phyloP scores from a whole-genome alignment of 1,284 basidiomycete genomes.

The Puccinia novopanici region DNA sequence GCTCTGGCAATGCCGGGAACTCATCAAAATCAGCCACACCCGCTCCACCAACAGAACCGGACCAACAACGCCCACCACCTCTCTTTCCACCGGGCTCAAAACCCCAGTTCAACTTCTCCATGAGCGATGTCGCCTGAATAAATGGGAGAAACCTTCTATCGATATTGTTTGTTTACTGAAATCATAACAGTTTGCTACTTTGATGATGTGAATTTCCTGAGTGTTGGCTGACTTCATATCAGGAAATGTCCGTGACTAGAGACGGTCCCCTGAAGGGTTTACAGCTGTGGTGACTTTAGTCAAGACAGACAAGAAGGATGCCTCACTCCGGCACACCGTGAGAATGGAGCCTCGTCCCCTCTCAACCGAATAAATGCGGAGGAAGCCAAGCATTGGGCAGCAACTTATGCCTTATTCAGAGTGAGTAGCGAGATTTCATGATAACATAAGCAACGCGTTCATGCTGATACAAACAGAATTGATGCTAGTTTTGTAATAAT shows the following conservation, averaged over 20 bases:
- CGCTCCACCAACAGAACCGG: slow-evolving; percentile 52
- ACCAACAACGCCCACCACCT: slow-evolving; percentile 49
- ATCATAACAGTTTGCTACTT: not conserved
- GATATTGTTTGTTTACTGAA: slow-evolving; percentile 54
- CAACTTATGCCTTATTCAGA: slow-evolving; percentile 59
- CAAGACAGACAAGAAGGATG: slow-evolving; percentile 58
- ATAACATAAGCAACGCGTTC: not conserved
- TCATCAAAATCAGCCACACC: slow-evolving; percentile 67
- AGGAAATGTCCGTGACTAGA: slow-evolving; percentile 20
- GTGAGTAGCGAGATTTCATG: slow-evolving; percentile 31
- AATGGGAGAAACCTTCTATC: slow-evolving; percentile 57
- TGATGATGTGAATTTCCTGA: not conserved
- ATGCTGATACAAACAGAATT: not conserved
- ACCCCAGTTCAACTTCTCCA: slow-evolving; percentile 59
- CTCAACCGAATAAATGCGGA: slow-evolving; percentile 52
- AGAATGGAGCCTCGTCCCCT: slow-evolving; percentile 57
- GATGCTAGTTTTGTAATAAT: slow-evolving; percentile 51
- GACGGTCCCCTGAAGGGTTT: slow-evolving; percentile 47
- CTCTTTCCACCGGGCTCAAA: slow-evolving; percentile 59
- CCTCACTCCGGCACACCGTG: slow-evolving; percentile 55
- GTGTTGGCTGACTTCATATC: slow-evolving; percentile 7
- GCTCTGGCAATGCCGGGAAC: slow-evolving; percentile 81
- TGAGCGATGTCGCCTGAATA: slow-evolving; percentile 57
- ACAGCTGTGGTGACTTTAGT: slow-evolving; percentile 57
- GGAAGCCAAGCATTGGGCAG: slow-evolving; percentile 58